A percentile compares a stretch with the other conserved stretches of the same genome.
Conservation (phyloP, 2,329 filamentous ascomycete genomes). For the Epichloe elymi region DNA sequence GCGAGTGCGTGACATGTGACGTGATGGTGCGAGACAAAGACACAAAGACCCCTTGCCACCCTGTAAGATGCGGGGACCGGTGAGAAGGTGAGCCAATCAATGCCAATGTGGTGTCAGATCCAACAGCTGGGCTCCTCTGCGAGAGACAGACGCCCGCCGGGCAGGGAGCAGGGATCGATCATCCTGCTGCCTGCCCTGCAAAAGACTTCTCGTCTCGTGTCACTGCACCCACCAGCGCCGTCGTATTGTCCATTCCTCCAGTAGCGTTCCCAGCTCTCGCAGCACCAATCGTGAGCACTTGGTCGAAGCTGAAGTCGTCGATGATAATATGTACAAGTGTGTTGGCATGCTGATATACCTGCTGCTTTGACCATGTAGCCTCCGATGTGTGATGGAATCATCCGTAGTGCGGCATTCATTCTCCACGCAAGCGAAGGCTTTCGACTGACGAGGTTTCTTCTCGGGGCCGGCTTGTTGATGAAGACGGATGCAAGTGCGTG, state of each 20-base stretch:
- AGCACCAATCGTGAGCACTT: neutral
- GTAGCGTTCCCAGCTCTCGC: neutral
- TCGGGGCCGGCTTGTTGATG: neutral
- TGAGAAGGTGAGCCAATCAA: conserved; percentile 11
- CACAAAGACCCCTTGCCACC: conserved; percentile 1
- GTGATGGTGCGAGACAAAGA: conserved; percentile 4
- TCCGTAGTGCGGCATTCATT: neutral
- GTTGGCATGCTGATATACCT: neutral
- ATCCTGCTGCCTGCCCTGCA: neutral
- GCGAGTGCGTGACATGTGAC: conserved; percentile 4
- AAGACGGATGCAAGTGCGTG: neutral
- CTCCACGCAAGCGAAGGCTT: neutral
- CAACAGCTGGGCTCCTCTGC: neutral
- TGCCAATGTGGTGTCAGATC: conserved; percentile 1
- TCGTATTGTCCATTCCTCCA: neutral
- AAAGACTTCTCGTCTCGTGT: neutral
- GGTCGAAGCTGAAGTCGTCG: neutral
- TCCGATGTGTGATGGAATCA: neutral
- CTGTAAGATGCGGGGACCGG: conserved; percentile 11
- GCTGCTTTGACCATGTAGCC: neutral
- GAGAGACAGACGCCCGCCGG: neutral
- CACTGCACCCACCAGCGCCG: neutral
- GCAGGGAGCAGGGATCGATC: neutral
- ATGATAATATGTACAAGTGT: neutral
- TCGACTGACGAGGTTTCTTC: neutral